Evolutionary conservation across 768 basidiomycete species (phyloP).

Genomic region (Aureoboletus auriporus): DNA sequence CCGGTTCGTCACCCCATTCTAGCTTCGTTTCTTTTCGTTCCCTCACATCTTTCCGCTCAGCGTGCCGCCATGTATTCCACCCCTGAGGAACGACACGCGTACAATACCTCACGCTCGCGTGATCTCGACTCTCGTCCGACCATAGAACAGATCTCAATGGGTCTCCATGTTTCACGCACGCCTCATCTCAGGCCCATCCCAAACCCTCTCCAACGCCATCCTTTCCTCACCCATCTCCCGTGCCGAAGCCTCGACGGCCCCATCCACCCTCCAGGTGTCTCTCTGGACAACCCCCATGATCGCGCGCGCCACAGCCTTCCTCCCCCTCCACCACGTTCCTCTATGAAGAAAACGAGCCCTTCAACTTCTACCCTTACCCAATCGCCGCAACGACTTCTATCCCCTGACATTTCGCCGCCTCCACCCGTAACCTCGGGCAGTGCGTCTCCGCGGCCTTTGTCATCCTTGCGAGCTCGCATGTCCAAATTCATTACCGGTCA

Average conservation of each 20-base stretch:
- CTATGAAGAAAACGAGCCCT: conserved; percentile 52
- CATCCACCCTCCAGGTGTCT: conserved; percentile 18
- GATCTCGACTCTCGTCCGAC: conserved; percentile 51
- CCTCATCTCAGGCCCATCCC: conserved; percentile 55
- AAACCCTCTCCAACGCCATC: conserved; percentile 17
- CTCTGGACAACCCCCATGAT: conserved; percentile 21
- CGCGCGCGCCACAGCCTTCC: conserved; percentile 34
- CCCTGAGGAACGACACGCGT: conserved; percentile 35
- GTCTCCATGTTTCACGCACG: conserved; percentile 71
- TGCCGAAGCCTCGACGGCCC: conserved; percentile 23
- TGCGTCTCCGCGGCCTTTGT: conserved; percentile 26
- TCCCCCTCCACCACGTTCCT: conserved; percentile 60
- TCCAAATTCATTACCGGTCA: conserved; percentile 46
- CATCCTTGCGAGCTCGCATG: conserved; percentile 47
- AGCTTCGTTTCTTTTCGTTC: background rate
- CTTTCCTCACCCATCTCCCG: conserved; percentile 14
- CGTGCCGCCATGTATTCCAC: conserved; percentile 39
- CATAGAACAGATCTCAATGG: conserved; percentile 78
- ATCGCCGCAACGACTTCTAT: conserved; percentile 12
- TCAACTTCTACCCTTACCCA: conserved; percentile 20
- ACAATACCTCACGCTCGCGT: conserved; percentile 33
- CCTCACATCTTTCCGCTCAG: conserved; percentile 16
- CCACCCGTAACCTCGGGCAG: conserved; percentile 35
- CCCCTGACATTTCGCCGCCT: conserved; percentile 19
- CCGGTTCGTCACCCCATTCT: conserved; percentile 14